Conservation (phyloP, 257 asterid species). For the Plantago ovata region DNA sequence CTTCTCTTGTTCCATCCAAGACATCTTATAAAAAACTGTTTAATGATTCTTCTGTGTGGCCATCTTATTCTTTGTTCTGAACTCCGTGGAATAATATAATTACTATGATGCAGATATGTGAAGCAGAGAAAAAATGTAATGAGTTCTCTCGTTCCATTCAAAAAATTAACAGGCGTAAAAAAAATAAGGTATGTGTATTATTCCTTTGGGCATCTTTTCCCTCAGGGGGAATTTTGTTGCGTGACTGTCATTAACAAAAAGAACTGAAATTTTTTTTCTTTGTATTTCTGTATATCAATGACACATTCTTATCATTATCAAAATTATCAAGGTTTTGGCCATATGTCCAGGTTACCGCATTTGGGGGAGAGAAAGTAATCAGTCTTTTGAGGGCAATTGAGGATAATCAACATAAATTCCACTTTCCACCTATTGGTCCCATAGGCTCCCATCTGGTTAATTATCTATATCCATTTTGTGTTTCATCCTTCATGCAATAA, state of each 20-base stretch:
- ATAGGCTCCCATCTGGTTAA: slow-evolving; percentile 91
- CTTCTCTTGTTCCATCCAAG: neutral
- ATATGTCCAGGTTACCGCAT: slow-evolving; percentile 70
- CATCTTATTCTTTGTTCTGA: neutral
- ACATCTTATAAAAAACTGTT: no score
- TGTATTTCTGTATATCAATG: neutral
- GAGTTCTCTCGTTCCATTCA: slow-evolving; percentile 39
- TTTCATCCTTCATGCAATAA: neutral
- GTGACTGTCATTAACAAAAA: neutral
- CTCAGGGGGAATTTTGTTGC: neutral
- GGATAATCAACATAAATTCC: slow-evolving; percentile 56
- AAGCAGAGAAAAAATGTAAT: neutral
- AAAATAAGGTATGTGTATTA: slow-evolving; percentile 46
- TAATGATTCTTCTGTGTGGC: no score
- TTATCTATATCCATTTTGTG: neutral
- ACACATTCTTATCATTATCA: neutral
- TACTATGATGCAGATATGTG: neutral
- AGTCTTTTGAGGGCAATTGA: slow-evolving; percentile 68
- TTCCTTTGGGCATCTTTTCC: neutral
- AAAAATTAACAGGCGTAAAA: slow-evolving; percentile 55
- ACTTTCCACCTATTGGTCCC: slow-evolving; percentile 88
- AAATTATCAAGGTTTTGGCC: neutral
- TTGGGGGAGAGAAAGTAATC: slow-evolving; percentile 74
- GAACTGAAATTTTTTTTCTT: neutral
- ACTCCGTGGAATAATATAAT: neutral